Percentiles rank a stretch among this genome's conserved stretches.
phyloP scores from a whole-genome alignment of 106 monocot species.

The Dactylorhiza incarnata region DNA sequence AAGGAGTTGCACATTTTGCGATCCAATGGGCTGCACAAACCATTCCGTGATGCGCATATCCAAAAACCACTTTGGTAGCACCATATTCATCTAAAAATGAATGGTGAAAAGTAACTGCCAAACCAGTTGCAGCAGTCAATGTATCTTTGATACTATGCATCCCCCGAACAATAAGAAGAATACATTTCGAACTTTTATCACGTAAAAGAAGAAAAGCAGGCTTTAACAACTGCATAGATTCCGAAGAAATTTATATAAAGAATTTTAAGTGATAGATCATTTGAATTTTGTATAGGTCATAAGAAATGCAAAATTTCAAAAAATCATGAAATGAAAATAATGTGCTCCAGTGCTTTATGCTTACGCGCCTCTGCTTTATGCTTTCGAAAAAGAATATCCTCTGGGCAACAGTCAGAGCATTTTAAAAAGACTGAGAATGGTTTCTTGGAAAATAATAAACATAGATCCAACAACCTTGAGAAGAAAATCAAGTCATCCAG shows the following conservation, averaged over 20 bases:
- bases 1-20: constrained; percentile 38
- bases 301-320: background rate
- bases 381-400: constrained; percentile 54
- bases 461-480: constrained; percentile 33
- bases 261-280: background rate
- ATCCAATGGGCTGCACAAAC: constrained; percentile 54
- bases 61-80: constrained; percentile 29
- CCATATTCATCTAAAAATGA: constrained; percentile 30
- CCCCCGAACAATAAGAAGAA: constrained; percentile 63
- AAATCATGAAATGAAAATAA: background rate
- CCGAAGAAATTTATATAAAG: background rate
- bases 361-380: constrained; percentile 56
- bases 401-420: constrained; percentile 22
- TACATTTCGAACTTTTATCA: constrained; percentile 50
- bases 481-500: constrained; percentile 40
- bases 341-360: constrained; percentile 1
- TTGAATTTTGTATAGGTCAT: background rate
- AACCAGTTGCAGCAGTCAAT: constrained; percentile 60
- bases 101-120: constrained; percentile 40
- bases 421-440: constrained; percentile 50
- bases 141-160: constrained; percentile 63
- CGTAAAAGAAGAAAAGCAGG: constrained; percentile 53
- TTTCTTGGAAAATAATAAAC: constrained; percentile 55
- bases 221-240: constrained; percentile 42
- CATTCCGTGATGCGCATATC: constrained; percentile 63